Evolutionary conservation across 306 rosid genomes (phyloP), one percentile per base, ranked within the genome.

Genomic region (Acacia confusa): DNA sequence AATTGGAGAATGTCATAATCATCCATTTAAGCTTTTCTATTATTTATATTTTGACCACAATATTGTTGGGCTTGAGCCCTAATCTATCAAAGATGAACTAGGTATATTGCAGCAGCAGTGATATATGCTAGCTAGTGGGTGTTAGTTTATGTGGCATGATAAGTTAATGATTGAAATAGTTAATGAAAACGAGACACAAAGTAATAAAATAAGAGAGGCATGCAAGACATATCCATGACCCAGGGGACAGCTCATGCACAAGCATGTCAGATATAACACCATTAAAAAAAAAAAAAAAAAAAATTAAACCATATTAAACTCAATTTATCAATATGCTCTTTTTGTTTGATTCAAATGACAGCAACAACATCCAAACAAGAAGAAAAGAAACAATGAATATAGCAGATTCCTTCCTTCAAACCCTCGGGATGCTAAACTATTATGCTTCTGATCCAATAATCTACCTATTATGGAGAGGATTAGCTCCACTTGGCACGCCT

Each of bases 381-480:
- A 86, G 86, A 86, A 60, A 4, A 82, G 64, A 82, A 85, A 81
- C 25, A 52, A 52, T 52, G 27, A 20, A 55, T 55, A 82, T 80
- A 20, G 45, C 76, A 86, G 84, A 88, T 86, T 88, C 89, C 72
- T 43, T 24, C 47, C n/a, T 1, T 10, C 14, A 57, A n/a, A 5
- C 13, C 72, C 72, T 67, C 24, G 27, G 36, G 47, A 68, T 79
- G 22, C 70, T 64, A 30, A 30, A 10, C 7, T 40, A 55, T 2
- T 20, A 10, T 38, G 45, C 50, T 36, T 63, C 87, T 90, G 20
- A n/a, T 27, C 15, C 20, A 79, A 75, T 74, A 79, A 75, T 74
- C 88, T 90, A 91, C 73, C 92, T 81, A 87, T 91, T 88, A 79
- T 88, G 94, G 57, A 91, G 88, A 76, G 94, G 94, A 84, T 91